phyloP scores from a whole-genome alignment of 1,284 basidiomycete genomes.

The Schizophyllum amplum region DNA sequence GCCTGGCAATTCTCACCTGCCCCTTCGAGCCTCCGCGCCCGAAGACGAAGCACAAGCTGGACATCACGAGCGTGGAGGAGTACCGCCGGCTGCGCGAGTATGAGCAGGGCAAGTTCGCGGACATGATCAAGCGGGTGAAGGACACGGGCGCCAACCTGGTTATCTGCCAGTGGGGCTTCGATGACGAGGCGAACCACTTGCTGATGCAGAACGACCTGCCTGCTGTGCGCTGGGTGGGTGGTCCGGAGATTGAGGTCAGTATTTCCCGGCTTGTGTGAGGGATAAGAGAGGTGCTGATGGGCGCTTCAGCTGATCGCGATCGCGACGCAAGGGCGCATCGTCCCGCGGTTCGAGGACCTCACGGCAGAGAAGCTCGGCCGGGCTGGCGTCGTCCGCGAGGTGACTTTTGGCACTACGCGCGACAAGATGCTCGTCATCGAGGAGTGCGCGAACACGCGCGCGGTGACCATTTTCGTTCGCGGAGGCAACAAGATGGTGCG shows the following conservation, averaged over 20 bases:
- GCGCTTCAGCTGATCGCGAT: conserved; percentile 83
- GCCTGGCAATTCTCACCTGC: conserved; percentile 95
- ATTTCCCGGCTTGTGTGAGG: background rate
- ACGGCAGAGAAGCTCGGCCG: conserved; percentile 86
- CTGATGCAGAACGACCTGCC: conserved; percentile 97
- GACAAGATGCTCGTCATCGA: conserved; percentile 99
- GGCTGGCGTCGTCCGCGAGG: conserved; percentile 89
- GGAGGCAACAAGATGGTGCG: conserved; percentile 98
- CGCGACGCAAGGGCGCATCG: conserved; percentile 96
- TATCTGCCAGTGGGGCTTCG: conserved; percentile 99
- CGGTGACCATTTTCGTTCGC: conserved; percentile 95
- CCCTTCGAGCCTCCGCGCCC: conserved; percentile 98
- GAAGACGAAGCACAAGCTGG: conserved; percentile 99
- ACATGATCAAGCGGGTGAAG: conserved; percentile 97
- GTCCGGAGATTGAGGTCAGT: conserved; percentile 93
- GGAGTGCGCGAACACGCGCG: conserved; percentile 94
- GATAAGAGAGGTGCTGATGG: background rate
- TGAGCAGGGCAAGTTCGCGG: conserved; percentile 91
- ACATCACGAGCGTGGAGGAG: conserved; percentile 97
- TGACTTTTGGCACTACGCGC: conserved; percentile 94
- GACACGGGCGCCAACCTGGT: conserved; percentile 98
- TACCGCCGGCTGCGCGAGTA: conserved; percentile 93
- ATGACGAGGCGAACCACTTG: conserved; percentile 98
- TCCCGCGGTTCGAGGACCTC: conserved; percentile 96
- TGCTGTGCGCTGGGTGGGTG: conserved; percentile 98